Percentiles rank a stretch among this genome's conserved stretches.
Conservation (phyloP, 2,329 filamentous ascomycete species). For the Hirsutella minnesotensis region DNA sequence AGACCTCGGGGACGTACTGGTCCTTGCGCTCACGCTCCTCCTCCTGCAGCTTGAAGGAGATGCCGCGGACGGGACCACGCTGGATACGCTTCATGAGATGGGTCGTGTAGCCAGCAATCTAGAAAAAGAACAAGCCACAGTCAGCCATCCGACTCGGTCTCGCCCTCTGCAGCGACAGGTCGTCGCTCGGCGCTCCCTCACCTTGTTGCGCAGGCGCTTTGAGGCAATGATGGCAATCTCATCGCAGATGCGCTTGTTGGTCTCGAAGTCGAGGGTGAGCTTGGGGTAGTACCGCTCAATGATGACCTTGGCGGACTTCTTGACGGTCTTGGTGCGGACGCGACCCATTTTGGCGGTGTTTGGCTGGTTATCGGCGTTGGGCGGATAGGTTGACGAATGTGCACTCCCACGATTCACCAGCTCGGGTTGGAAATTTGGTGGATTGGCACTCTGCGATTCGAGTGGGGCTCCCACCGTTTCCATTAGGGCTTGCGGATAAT, state of each 20-base stretch:
- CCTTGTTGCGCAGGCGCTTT: conserved; percentile 99
- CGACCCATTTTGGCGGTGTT: conserved; percentile 56
- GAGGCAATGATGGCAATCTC: conserved; percentile 98
- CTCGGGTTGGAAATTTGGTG: background rate
- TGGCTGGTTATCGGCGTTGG: conserved; percentile 14
- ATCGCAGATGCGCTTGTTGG: conserved; percentile 99
- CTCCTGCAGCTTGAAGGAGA: conserved; percentile 99
- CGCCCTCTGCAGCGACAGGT: background rate
- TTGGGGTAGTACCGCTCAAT: conserved; percentile 98
- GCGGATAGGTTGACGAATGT: background rate
- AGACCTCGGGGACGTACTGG: conserved; percentile 99
- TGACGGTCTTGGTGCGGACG: conserved; percentile 59
- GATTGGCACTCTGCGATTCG: background rate
- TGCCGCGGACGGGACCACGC: conserved; percentile 96
- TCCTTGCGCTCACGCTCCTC: conserved; percentile 99
- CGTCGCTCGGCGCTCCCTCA: conserved; percentile 25
- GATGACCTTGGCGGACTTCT: conserved; percentile 93
- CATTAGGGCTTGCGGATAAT: background rate
- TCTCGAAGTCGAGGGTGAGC: conserved; percentile 99
- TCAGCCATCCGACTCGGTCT: conserved; percentile 7
- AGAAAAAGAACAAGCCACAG: conserved; percentile 3
- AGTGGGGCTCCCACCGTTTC: background rate
- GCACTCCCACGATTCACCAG: background rate
- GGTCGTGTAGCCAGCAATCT: conserved; percentile 98
- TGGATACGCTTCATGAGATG: conserved; percentile 99